phyloP scores from a whole-genome alignment of 2,329 filamentous ascomycete species.

The Berkeleyomyces basicola region DNA sequence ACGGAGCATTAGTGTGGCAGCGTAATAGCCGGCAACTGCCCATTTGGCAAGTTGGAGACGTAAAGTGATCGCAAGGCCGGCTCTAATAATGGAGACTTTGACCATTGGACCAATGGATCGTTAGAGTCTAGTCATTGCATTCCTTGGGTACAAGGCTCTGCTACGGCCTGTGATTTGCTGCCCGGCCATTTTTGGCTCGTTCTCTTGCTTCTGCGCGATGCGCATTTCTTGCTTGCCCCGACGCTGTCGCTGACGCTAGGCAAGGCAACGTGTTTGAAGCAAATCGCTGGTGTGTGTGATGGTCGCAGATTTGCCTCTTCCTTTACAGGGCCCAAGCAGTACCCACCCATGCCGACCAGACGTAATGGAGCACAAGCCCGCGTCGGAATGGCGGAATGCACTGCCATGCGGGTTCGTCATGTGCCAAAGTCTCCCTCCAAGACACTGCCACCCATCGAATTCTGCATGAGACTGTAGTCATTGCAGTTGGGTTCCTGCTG shows the following conservation, averaged over 20 bases:
- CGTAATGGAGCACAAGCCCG: background rate
- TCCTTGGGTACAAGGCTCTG: background rate
- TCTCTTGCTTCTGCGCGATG: background rate
- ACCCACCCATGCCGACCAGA: background rate
- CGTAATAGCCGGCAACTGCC: background rate
- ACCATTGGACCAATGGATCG: no score
- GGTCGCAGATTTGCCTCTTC: background rate
- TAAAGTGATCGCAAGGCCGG: background rate
- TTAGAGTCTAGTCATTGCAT: no score
- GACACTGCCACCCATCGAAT: background rate
- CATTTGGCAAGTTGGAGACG: background rate
- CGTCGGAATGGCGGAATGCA: background rate
- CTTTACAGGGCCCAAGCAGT: background rate
- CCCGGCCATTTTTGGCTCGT: background rate
- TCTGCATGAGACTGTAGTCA: background rate
- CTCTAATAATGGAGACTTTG: background rate
- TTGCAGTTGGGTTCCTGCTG: background rate
- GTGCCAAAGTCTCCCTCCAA: background rate
- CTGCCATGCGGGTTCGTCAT: background rate
- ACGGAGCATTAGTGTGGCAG: background rate
- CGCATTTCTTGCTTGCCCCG: no score
- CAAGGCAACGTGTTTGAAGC: background rate
- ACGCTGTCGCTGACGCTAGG: background rate
- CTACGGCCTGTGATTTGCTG: background rate
- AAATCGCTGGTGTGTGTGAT: background rate